A percentile compares a stretch with the other conserved stretches of the same genome.
phyloP scores from a whole-genome alignment of 495 filamentous ascomycete species.

The Talaromyces wortmannii region DNA sequence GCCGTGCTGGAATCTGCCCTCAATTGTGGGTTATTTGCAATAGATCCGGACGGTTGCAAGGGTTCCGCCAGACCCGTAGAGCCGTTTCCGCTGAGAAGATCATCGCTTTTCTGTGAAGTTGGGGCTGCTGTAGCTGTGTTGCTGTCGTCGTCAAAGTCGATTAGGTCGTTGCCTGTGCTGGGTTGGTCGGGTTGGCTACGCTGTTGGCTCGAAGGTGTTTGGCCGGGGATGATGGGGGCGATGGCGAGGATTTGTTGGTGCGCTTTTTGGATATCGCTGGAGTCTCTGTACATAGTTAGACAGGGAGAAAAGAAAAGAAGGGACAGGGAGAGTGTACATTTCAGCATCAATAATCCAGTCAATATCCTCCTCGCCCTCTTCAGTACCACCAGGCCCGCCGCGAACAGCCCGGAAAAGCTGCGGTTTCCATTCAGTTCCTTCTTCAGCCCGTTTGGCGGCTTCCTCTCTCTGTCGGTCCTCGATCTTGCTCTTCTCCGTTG shows the following conservation, averaged over 20 bases:
- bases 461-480: slow-evolving; percentile 89
- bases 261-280: slow-evolving; percentile 62
- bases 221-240: slow-evolving; percentile 76
- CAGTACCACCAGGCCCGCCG: slow-evolving; percentile 62
- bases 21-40: slow-evolving; percentile 2
- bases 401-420: slow-evolving; percentile 71
- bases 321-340: slow-evolving; percentile 50
- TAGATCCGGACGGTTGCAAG: not conserved
- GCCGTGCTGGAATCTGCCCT: slow-evolving; percentile 42
- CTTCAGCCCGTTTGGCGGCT: slow-evolving; percentile 70
- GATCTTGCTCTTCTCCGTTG: slow-evolving; percentile 90
- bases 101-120: not conserved
- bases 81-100: slow-evolving; percentile 1
- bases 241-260: slow-evolving; percentile 80
- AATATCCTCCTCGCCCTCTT: slow-evolving; percentile 80
- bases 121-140: slow-evolving; percentile 3
- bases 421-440: slow-evolving; percentile 86
- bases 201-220: slow-evolving; percentile 35
- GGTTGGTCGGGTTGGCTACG: slow-evolving; percentile 14
- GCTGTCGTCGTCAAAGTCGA: slow-evolving; percentile 25
- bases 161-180: slow-evolving; percentile 15
- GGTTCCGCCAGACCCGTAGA: slow-evolving; percentile 1
- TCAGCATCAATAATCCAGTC: slow-evolving; percentile 93
- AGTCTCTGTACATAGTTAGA: slow-evolving; percentile 43
- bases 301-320: not conserved